Evolutionary conservation across 2,329 filamentous ascomycete genomes (phyloP), one percentile per base, ranked within the genome.

Genomic region (Fusarium transvaalense): DNA sequence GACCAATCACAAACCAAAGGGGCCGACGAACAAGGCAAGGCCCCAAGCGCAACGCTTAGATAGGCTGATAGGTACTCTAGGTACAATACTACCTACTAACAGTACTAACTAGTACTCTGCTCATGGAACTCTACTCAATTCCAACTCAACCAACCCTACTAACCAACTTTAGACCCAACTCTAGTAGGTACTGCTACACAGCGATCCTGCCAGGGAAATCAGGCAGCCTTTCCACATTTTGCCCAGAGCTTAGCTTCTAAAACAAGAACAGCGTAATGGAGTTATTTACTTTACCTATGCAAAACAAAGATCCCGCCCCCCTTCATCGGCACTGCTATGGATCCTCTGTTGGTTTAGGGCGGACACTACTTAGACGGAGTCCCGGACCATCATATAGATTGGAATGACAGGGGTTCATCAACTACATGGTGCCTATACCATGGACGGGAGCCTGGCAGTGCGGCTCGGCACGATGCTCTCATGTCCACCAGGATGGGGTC

Each of bases 401-500:
- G 52, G 37, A 25, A 13, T 38, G 56, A 51, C 50, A 57, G 56
- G 56, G 64, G 62, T 32, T 45, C 47, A 38, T 53, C 45, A 60
- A 39, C 35, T 17, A 52, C 42, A 64, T 41, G 57, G 42, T 61
- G 69, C 67, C 66, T 52, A 46, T 62, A 41, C 59, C 71, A 66
- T 72, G 70, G 56, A 68, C 61, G 65, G 71, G 55, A 74, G 71
- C 71, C 71, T 73, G 69, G 69, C 66, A 58, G 71, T 73, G 71
- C 71, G 71, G 71, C 69, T 73, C 71, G 67, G 71, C 65, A 51
- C 67, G 71, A 41, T 68, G 32, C 34, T 39, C 35, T 67, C 55
- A 63, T 52, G 58, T n/a, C 58, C 39, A 59, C 50, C 9, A 19
- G 45, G 39, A 69, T 57, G 56, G 66, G 46, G 66, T 67, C 56